These are phyloP conservation scores for Biancaea sappan DNA, from an alignment of 306 rosid species.

Conservation along the genomic window DNA sequence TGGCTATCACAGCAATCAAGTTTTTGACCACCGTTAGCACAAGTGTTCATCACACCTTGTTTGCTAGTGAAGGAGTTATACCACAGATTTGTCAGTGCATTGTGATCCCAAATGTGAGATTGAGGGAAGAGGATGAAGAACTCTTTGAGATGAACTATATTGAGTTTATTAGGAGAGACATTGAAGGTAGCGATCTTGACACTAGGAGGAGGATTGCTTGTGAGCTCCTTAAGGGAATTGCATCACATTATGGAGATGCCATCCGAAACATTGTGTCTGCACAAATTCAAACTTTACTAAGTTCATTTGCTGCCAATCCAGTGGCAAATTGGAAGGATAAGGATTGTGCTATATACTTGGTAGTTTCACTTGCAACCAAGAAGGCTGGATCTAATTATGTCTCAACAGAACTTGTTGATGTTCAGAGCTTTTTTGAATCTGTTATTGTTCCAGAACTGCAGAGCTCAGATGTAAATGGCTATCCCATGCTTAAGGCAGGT, in stretches of 20 bases:
- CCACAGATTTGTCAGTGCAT: constrained; percentile 84
- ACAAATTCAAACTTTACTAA: constrained; percentile 69
- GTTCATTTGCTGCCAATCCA: constrained; percentile 57
- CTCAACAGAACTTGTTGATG: constrained; percentile 85
- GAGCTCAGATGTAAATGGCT: constrained; percentile 61
- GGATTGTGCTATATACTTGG: constrained; percentile 91
- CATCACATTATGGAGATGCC: constrained; percentile 45
- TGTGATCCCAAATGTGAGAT: constrained; percentile 86
- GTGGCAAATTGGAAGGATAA: constrained; percentile 80
- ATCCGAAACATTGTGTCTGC: constrained; percentile 60
- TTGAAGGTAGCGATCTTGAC: constrained; percentile 96
- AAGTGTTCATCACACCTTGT: constrained; percentile 79
- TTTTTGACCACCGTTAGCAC: constrained; percentile 89
- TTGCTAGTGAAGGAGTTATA: constrained; percentile 75
- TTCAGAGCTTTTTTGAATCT: constrained; percentile 70
- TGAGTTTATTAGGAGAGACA: constrained; percentile 90
- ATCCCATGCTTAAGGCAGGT: constrained; percentile 93
- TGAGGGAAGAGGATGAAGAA: constrained; percentile 90
- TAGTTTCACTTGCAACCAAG: constrained; percentile 86
- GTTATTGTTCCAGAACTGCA: constrained; percentile 82
- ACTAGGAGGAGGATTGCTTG: constrained; percentile 97
- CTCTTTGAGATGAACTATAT: constrained; percentile 81
- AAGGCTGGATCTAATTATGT: constrained; percentile 81
- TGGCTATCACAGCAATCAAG: constrained; percentile 85
- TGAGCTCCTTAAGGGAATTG: constrained; percentile 62